Conservation (phyloP, 208 protist genomes). For the Leishmania gerbilli region DNA sequence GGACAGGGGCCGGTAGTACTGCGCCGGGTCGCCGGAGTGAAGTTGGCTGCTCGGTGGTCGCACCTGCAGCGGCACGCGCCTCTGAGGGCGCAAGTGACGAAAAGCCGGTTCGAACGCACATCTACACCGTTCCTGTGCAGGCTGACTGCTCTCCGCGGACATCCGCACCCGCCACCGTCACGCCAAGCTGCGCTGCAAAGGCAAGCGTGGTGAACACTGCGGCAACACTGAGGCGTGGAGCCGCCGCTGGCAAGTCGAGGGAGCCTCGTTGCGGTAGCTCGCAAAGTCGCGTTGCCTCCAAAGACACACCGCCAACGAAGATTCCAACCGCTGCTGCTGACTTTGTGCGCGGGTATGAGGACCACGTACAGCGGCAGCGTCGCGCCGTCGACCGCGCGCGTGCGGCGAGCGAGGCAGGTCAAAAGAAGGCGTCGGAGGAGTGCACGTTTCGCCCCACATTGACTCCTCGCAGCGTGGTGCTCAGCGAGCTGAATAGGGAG, state of each 20-base stretch:
- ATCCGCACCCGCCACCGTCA: not conserved
- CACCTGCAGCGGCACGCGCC: not conserved
- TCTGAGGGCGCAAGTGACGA: not conserved
- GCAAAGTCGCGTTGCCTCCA: not conserved
- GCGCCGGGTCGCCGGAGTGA: not conserved
- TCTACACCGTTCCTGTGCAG: not conserved
- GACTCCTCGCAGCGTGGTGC: conserved; percentile 28
- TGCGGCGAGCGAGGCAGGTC: not conserved
- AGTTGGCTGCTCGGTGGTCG: not conserved
- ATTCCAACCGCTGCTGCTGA: not conserved
- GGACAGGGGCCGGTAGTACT: not conserved
- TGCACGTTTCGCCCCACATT: conserved; percentile 45
- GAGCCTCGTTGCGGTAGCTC: not conserved
- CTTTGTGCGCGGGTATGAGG: conserved; percentile 11
- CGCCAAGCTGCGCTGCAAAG: not conserved
- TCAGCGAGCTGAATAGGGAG: conserved; percentile 40
- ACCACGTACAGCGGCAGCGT: conserved; percentile 23
- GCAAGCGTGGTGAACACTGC: not conserved
- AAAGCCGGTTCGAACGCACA: conserved; percentile 11
- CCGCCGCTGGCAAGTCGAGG: not conserved
- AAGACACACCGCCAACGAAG: not conserved
- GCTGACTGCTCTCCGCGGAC: not conserved
- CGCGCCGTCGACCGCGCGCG: conserved; percentile 2
- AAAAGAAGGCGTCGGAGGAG: not conserved
- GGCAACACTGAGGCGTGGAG: not conserved